Evolutionary conservation across 179 eudicot genomes (phyloP).

Genomic region (Drosera spatulata): DNA sequence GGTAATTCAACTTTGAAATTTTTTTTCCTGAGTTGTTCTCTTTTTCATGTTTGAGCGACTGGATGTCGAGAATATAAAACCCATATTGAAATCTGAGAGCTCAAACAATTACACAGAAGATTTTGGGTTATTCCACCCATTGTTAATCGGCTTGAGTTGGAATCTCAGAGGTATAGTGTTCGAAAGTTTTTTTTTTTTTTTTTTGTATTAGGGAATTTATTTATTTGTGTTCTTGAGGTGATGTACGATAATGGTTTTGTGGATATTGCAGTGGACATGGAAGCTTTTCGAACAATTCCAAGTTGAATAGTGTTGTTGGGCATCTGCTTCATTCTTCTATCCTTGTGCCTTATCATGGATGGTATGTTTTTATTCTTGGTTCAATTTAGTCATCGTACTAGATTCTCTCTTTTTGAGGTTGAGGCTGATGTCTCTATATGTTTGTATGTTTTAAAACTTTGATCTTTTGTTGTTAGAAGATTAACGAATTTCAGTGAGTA

Average conservation of each 20-base stretch:
- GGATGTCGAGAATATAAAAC: not conserved
- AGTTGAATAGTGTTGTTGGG: constrained; percentile 72
- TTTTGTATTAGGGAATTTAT: not conserved
- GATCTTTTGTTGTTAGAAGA: no score
- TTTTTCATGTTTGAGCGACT: not conserved
- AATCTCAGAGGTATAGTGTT: no score
- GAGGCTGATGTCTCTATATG: no score
- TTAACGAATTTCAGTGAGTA: no score
- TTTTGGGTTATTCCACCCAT: no score
- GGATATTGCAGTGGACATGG: constrained; percentile 64
- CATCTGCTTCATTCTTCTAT: constrained; percentile 86
- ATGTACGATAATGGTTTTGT: constrained; percentile 3
- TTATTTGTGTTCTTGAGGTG: constrained; percentile 3
- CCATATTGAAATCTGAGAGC: no score
- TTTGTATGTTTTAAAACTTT: no score
- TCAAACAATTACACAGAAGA: no score
- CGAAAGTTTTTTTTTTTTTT: not conserved
- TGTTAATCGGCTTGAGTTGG: no score
- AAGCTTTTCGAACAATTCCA: constrained; percentile 65
- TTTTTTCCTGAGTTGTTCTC: not conserved
- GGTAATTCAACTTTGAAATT: constrained; percentile 23
- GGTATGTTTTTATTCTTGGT: constrained; percentile 29
- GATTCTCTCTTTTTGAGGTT: no score
- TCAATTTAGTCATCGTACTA: no score
- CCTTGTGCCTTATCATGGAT: constrained; percentile 94